Evolutionary conservation across 1,284 basidiomycete species (phyloP).

Genomic region (Meripilus lineatus): DNA sequence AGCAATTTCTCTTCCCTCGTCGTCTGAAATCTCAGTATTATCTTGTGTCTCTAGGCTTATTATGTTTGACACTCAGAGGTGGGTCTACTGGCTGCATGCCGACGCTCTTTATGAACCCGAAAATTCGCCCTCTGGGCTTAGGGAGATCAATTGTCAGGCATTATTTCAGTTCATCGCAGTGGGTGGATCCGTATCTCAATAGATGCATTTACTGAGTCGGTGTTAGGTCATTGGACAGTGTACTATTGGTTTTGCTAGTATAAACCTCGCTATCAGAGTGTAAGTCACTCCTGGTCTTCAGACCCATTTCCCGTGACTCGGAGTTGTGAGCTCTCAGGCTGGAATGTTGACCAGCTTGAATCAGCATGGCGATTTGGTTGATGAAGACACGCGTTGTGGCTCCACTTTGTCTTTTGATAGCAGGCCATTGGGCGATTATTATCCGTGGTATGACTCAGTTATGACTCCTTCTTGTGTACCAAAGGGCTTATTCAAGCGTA

Average conservation of each 20-base stretch:
- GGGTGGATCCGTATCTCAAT: background rate
- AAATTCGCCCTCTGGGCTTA: constrained; percentile 22
- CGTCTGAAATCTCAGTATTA: constrained; percentile 18
- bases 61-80: constrained; percentile 53
- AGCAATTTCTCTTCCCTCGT: constrained; percentile 8
- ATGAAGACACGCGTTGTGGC: constrained; percentile 53
- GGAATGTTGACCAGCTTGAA: constrained; percentile 10
- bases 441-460: constrained; percentile 32
- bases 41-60: constrained; percentile 29
- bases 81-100: constrained; percentile 11
- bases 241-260: constrained; percentile 68
- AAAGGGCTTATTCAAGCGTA: too few species aligned
- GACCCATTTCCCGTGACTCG: too few species aligned
- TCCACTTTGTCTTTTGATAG: constrained; percentile 50
- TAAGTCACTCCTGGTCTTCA: constrained; percentile 27
- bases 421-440: constrained; percentile 70
- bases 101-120: constrained; percentile 37
- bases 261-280: constrained; percentile 77
- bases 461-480: too few species aligned
- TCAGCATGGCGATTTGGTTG: constrained; percentile 67
- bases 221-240: constrained; percentile 59
- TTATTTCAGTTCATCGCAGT: constrained; percentile 69
- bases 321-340: background rate
- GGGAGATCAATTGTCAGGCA: constrained; percentile 58
- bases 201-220: background rate